Evolutionary conservation across 208 protist genomes (phyloP), one percentile per base, ranked within the genome.

Genomic region (Leishmania guyanensis): DNA sequence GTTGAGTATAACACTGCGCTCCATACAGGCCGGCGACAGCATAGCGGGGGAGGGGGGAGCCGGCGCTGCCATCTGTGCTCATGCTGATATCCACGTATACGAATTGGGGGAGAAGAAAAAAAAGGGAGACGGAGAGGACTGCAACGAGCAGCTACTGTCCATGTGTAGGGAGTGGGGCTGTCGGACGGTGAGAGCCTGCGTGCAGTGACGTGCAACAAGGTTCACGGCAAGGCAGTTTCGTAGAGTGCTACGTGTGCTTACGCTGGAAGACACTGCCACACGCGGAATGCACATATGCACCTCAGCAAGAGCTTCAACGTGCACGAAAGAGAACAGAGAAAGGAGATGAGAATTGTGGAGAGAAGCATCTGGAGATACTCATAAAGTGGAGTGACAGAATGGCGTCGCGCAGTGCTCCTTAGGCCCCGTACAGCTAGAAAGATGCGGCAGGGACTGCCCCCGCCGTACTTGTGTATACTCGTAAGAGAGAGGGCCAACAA

Each of bases 1-100:
- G 36, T 69, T 58, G 62, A 88, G 78, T 50, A 39, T 75, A 22
- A 90, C 84, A 43, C 84, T 80, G 64, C 75, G 68, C 46, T 89
- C 65, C 75, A 39, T 77, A 62, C 56, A 74, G 43, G 17, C 72
- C 17, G 16, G 66, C 66, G 39, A 50, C 14, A n/a, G 66, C 39
- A 39, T 71, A 8, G 33, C 66, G 43, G n/a, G 43, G 4, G 43
- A 46, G 43, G 9, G 10, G 70, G 22, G 29, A 60, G 8, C 3
- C 5, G 22, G 70, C 43, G 10, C 29, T 58, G n/a, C 50, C 70
- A 46, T 77, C 50, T 50, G n/a, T 36, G 72, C 14, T 9, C 33
- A 46, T 50, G 33, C 3, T n/a, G 66, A 50, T 50, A 46, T 71
- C 4, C 46, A 54, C 39, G 8, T 54, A 26, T 3, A 17, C 50